A percentile compares a stretch with the other conserved stretches of the same genome.
Conservation (phyloP, 179 eudicot species). For the Spergularia azorica region DNA sequence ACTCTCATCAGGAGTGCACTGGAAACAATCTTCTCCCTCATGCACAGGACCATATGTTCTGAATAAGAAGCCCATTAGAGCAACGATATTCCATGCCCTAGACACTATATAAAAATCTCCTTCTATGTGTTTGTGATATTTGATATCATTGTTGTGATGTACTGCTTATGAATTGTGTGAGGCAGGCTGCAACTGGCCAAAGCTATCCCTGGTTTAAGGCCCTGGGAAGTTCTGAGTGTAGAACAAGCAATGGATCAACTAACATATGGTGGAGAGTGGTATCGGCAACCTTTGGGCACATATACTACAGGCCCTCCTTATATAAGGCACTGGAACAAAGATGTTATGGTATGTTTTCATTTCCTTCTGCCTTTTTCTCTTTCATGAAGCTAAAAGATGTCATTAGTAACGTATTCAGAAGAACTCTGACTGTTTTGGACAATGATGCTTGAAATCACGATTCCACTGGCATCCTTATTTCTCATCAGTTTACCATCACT, state of each 20-base stretch:
- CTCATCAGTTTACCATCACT: background rate
- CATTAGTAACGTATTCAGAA: background rate
- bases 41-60: no score
- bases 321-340: constrained; percentile 61
- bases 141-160: constrained; percentile 9
- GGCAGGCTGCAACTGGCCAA: constrained; percentile 67
- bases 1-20: no score
- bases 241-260: constrained; percentile 94
- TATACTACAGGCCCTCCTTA: constrained; percentile 91
- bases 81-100: background rate
- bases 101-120: background rate
- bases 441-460: background rate
- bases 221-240: constrained; percentile 91
- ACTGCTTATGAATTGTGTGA: constrained; percentile 17
- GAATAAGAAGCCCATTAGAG: no score
- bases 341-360: constrained; percentile 51
- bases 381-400: background rate
- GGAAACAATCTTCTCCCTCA: no score
- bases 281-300: constrained; percentile 76
- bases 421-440: background rate
- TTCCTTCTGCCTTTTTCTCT: background rate
- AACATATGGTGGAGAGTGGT: constrained; percentile 76
- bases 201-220: constrained; percentile 85
- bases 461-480: background rate
- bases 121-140: background rate